phyloP scores from a whole-genome alignment of 495 filamentous ascomycete species.

The Aspergillus nanangensis region DNA sequence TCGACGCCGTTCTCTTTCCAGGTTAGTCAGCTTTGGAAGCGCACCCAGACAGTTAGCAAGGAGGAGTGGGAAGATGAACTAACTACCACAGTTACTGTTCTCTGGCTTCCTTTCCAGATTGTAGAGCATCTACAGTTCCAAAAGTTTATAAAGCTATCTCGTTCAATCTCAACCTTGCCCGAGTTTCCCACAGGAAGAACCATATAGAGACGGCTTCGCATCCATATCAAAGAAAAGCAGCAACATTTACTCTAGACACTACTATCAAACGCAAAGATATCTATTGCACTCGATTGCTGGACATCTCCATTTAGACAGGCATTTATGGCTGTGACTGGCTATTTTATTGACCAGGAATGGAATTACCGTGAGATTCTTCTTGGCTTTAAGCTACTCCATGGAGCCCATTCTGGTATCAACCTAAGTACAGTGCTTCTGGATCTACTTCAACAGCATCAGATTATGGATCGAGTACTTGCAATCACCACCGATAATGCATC shows the following conservation, averaged over 20 bases:
- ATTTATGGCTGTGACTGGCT: too few relatives aligned
- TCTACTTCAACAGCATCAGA: neutral
- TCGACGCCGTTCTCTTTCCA: too few relatives aligned
- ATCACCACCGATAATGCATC: neutral
- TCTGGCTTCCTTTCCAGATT: too few relatives aligned
- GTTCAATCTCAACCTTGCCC: neutral
- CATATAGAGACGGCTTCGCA: neutral
- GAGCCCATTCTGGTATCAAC: neutral
- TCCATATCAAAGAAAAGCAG: neutral
- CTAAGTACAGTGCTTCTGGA: neutral
- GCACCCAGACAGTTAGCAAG: too few relatives aligned
- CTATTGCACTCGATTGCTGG: neutral
- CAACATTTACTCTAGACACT: neutral
- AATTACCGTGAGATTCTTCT: too few relatives aligned
- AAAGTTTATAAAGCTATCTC: neutral
- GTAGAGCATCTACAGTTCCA: too few relatives aligned
- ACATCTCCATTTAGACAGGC: neutral
- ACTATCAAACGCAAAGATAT: neutral
- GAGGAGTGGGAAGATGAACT: too few relatives aligned
- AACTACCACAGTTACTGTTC: too few relatives aligned
- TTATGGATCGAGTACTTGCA: too few relatives aligned
- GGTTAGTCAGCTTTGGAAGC: too few relatives aligned
- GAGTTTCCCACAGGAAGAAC: neutral
- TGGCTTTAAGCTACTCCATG: neutral
- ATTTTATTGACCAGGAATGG: too few relatives aligned